These are phyloP conservation scores for Colletotrichum agaves DNA, from an alignment of 2,329 filamentous ascomycete genomes.

Conservation along the genomic window DNA sequence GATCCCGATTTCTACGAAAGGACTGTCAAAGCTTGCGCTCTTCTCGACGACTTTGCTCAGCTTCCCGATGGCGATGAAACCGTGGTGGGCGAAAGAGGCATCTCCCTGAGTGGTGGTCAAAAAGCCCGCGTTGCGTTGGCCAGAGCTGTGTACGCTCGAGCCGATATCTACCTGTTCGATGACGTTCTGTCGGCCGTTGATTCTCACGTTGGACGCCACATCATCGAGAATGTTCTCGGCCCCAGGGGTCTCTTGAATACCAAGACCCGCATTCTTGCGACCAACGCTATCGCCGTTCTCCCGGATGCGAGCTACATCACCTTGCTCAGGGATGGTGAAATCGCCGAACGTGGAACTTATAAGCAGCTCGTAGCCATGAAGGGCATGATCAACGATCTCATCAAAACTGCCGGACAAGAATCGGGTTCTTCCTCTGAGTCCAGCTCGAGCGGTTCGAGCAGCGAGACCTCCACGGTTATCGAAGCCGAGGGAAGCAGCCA, in stretches of 20 bases:
- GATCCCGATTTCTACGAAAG: constrained; percentile 95
- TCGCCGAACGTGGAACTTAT: constrained; percentile 90
- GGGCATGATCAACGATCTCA: constrained; percentile 85
- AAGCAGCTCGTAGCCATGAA: constrained; percentile 93
- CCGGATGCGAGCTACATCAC: constrained; percentile 90
- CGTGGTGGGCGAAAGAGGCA: constrained; percentile 95
- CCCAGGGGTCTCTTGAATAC: constrained; percentile 81
- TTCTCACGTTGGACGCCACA: constrained; percentile 93
- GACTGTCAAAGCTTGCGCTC: constrained; percentile 89
- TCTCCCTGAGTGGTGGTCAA: constrained; percentile 94
- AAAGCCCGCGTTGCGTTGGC: constrained; percentile 94
- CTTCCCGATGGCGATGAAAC: constrained; percentile 97
- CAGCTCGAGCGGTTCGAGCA: constrained; percentile 61
- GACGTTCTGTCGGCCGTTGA: constrained; percentile 98
- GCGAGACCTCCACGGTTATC: constrained; percentile 68
- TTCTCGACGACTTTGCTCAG: constrained; percentile 89
- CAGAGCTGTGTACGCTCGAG: constrained; percentile 92
- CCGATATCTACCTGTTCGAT: constrained; percentile 95
- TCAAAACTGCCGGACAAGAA: constrained; percentile 74
- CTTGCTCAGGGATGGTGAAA: constrained; percentile 82
- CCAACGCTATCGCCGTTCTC: constrained; percentile 92
- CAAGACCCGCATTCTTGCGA: constrained; percentile 93
- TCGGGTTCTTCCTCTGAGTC: constrained; percentile 54
- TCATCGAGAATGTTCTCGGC: constrained; percentile 94
- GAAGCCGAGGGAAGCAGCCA: constrained; percentile 59